Evolutionary conservation across 768 basidiomycete species (phyloP).

Genomic region (Imleria badia): DNA sequence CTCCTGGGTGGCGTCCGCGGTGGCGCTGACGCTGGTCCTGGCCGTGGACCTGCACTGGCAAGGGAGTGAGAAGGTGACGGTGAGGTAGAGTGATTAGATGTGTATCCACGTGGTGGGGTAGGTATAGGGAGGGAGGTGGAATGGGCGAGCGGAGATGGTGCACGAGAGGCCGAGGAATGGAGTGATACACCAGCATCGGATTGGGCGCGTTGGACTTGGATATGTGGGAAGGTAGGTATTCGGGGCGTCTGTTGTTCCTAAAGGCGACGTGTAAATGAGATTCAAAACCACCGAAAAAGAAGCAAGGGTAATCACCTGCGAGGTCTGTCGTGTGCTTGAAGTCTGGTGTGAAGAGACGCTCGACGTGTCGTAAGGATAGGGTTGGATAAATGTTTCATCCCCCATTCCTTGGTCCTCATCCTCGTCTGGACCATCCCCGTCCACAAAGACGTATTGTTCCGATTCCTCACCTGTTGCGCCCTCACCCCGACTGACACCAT

Average conservation of each 20-base stretch:
- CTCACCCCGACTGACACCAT: background rate
- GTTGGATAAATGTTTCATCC: conserved; percentile 22
- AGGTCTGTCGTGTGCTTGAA: conserved; percentile 1
- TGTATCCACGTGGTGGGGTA: conserved; percentile 5
- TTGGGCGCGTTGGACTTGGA: conserved; percentile 23
- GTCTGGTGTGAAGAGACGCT: conserved; percentile 23
- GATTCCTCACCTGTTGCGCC: conserved; percentile 10
- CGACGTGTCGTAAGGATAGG: conserved; percentile 21
- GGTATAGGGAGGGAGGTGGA: conserved; percentile 23
- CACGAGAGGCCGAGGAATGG: conserved; percentile 7
- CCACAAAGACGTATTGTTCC: conserved; percentile 29
- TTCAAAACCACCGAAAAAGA: background rate
- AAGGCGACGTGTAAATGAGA: background rate
- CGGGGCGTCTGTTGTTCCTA: conserved; percentile 20
- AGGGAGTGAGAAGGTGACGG: conserved; percentile 10
- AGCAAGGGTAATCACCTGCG: conserved; percentile 14
- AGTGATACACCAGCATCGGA: conserved; percentile 20
- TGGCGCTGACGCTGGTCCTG: conserved; percentile 8
- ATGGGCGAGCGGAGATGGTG: conserved; percentile 26
- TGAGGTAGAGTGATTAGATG: conserved; percentile 12
- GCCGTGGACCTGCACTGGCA: background rate
- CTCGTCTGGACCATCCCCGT: conserved; percentile 14
- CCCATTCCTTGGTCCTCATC: conserved; percentile 6
- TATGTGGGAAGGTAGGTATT: conserved; percentile 19
- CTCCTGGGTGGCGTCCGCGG: conserved; percentile 40